Base-by-base conservation (phyloP, 495 filamentous ascomycete genomes). In the Trichodelitschia bisporula region DNA sequence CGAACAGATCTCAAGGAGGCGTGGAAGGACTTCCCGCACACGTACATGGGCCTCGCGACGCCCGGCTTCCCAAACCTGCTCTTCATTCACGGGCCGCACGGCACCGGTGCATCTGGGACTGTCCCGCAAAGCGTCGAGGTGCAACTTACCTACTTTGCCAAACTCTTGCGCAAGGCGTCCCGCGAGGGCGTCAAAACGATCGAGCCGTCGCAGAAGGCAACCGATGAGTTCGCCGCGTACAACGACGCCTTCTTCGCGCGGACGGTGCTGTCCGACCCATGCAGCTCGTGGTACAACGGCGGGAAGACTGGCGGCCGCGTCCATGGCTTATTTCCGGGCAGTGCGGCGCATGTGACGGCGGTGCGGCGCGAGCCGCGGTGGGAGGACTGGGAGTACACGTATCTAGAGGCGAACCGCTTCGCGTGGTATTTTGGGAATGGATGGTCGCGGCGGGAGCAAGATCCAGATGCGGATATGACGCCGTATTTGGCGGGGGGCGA, bases 351-450 rank as follows among this genome's bases (percentile, higher is more conserved):
- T 38, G 45, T 60, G 16, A 66, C 64, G 8, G 57, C 58, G 14
- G 53, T 68, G 16, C 50, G 63, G 3, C 45, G 61, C 15, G 60
- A 71, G 28, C 69, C 69, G 1, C 50, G 72, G 10, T 77, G 69
- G 68, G 72, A 78, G 47, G 72, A 78, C 41, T 77, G 55, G 51
- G 70, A 77, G 33, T 76, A 69, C 44, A 57, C 56, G 33, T 66
- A 69, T 41, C 40, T 0, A 54, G 48, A 32, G 57, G 54, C 3
- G 21, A 67, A 67, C 48, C 44, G 59, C n/a, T 67, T 64, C 42
- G 61, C 54, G 3, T n/a, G n/a, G 26, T 65, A 52, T 32, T 61
- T 68, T 46, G 64, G 64, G 0, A 66, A 65, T 51, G 62, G 64
- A 0, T 64, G 54, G 55, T 62, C 58, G 14, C 38, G 29, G 25